Evolutionary conservation across 805 yeast species (phyloP).

Genomic region (Zygosaccharomyces kombuchaensis): DNA sequence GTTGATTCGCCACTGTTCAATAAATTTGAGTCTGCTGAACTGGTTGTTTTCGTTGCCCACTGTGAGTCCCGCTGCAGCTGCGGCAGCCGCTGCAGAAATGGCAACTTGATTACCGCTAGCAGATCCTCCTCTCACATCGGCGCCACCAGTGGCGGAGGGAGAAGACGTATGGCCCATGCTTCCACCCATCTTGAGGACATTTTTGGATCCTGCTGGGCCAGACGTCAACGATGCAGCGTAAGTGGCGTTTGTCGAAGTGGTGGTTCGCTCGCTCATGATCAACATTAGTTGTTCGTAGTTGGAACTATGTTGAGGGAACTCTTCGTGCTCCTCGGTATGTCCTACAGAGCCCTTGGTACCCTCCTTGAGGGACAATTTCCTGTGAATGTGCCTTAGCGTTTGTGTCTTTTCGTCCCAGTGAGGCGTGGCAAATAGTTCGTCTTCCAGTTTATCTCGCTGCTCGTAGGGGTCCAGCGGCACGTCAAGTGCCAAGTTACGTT

Average conservation of each 20-base stretch:
- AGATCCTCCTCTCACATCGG: conserved; percentile 18
- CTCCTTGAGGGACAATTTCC: conserved; percentile 38
- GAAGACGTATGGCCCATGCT: conserved; percentile 9
- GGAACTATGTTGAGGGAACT: conserved; percentile 66
- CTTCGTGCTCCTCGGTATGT: conserved; percentile 56
- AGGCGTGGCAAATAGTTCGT: conserved; percentile 40
- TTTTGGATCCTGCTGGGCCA: conserved; percentile 19
- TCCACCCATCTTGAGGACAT: conserved; percentile 23
- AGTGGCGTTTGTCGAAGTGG: conserved; percentile 38
- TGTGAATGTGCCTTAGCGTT: conserved; percentile 35
- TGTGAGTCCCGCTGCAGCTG: conserved; percentile 38
- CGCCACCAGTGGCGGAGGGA: conserved; percentile 9
- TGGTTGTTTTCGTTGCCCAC: conserved; percentile 44
- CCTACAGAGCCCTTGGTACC: conserved; percentile 41
- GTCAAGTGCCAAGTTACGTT: conserved; percentile 69
- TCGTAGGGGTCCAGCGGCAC: conserved; percentile 69
- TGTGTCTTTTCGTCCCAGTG: conserved; percentile 38
- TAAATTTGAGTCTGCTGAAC: conserved; percentile 80
- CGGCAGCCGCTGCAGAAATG: conserved; percentile 36
- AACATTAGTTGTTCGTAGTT: conserved; percentile 91
- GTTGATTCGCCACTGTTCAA: conserved; percentile 78
- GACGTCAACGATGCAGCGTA: conserved; percentile 34
- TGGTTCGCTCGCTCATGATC: conserved; percentile 48
- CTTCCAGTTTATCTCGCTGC: conserved; percentile 36
- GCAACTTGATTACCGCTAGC: conserved; percentile 36